phyloP scores from a whole-genome alignment of 495 filamentous ascomycete species.

The Xylaria curta region DNA sequence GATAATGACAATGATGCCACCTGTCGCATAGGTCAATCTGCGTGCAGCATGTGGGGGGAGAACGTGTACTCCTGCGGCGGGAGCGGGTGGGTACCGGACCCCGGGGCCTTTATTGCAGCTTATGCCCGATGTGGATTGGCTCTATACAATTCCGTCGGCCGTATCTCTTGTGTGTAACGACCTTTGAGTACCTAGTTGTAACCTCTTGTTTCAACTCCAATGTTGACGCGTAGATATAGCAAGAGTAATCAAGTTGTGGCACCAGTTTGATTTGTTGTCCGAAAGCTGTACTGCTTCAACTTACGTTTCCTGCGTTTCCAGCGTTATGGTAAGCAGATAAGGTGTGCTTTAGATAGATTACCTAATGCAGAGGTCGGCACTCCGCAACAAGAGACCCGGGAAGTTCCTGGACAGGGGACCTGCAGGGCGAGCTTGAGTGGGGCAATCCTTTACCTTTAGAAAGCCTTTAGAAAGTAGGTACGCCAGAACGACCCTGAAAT shows the following conservation, averaged over 20 bases:
- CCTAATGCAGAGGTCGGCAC: neutral
- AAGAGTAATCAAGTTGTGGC: neutral
- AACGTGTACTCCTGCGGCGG: neutral
- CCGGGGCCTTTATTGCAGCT: neutral
- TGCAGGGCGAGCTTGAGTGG: neutral
- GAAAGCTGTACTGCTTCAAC: too few species aligned
- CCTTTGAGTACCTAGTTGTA: too few species aligned
- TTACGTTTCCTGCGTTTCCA: too few species aligned
- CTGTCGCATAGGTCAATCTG: constrained; percentile 9
- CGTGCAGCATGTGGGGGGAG: neutral
- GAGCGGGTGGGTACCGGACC: neutral
- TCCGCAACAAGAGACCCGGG: neutral
- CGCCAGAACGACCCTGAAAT: neutral
- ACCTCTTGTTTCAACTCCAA: neutral
- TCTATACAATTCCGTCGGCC: neutral
- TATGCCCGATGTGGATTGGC: neutral
- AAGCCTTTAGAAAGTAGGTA: neutral
- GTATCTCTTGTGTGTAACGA: neutral
- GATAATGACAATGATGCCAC: constrained; percentile 22
- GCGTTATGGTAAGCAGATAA: too few species aligned
- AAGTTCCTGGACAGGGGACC: neutral
- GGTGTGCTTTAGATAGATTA: too few species aligned
- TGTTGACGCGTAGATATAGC: neutral
- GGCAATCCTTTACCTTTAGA: neutral
- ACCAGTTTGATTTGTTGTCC: neutral